phyloP scores from a whole-genome alignment of 2,329 filamentous ascomycete genomes.

The Penicillium occitanis region DNA sequence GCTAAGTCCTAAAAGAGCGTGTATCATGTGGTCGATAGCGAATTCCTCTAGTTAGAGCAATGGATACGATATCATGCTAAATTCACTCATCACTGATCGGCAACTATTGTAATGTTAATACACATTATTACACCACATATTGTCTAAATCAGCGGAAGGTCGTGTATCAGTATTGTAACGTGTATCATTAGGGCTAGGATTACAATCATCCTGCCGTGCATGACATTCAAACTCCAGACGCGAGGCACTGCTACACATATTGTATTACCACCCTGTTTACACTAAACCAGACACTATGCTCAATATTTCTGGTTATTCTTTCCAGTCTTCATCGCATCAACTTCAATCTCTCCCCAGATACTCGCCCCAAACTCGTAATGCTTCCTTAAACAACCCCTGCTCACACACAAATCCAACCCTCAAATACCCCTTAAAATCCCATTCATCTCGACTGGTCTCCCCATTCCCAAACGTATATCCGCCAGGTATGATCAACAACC shows the following conservation, averaged over 20 bases:
- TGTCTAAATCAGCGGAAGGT: background rate
- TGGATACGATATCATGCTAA: background rate
- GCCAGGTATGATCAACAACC: background rate
- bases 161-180: background rate
- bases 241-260: background rate
- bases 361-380: background rate
- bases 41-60: background rate
- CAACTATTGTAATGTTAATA: background rate
- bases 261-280: background rate
- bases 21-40: background rate
- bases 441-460: background rate
- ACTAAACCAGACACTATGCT: background rate
- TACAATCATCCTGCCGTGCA: background rate
- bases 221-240: background rate
- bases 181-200: background rate
- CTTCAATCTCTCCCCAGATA: background rate
- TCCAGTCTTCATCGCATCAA: background rate
- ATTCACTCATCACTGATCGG: background rate
- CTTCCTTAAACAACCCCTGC: background rate
- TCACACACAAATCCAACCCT: background rate
- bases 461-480: background rate
- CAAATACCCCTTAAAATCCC: slow-evolving; percentile 4
- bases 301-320: background rate
- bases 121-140: background rate
- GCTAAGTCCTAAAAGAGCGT: background rate